Conservation (phyloP, 2,329 filamentous ascomycete genomes). For the Zymoseptoria pseudotritici region DNA sequence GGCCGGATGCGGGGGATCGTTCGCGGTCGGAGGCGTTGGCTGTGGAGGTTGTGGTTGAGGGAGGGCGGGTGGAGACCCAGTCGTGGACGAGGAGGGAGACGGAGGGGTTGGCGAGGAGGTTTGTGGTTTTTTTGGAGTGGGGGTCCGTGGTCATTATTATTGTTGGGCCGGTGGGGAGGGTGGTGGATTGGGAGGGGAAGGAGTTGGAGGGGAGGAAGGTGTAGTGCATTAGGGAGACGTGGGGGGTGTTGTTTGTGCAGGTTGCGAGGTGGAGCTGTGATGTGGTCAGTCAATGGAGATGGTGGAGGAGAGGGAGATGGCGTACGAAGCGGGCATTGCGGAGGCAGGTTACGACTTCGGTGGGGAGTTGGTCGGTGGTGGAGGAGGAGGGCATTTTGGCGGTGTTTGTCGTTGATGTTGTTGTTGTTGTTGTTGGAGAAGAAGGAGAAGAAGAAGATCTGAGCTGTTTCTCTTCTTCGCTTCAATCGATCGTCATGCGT, state of each 20-base stretch:
- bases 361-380: slow-evolving; percentile 53
- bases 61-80: slow-evolving; percentile 90
- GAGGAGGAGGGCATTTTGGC: slow-evolving; percentile 14
- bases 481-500: neutral
- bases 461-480: too few relatives aligned
- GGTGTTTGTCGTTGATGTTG: slow-evolving; percentile 11
- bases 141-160: slow-evolving; percentile 88
- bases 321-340: slow-evolving; percentile 89
- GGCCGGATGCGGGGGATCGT: slow-evolving; percentile 56
- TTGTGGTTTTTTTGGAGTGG: slow-evolving; percentile 69
- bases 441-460: too few relatives aligned
- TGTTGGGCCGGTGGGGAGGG: slow-evolving; percentile 42
- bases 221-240: slow-evolving; percentile 98
- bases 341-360: slow-evolving; percentile 81
- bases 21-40: slow-evolving; percentile 40
- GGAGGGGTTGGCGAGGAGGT: slow-evolving; percentile 74
- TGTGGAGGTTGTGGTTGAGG: slow-evolving; percentile 55
- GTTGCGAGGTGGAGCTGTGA: slow-evolving; percentile 87
- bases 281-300: neutral
- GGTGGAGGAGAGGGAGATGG: neutral
- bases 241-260: slow-evolving; percentile 71
- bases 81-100: slow-evolving; percentile 96
- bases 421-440: slow-evolving; percentile 3
- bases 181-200: slow-evolving; percentile 49
- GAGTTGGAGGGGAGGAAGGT: slow-evolving; percentile 68